Conservation (phyloP, 1,284 basidiomycete genomes). For the Pholiota adiposa region DNA sequence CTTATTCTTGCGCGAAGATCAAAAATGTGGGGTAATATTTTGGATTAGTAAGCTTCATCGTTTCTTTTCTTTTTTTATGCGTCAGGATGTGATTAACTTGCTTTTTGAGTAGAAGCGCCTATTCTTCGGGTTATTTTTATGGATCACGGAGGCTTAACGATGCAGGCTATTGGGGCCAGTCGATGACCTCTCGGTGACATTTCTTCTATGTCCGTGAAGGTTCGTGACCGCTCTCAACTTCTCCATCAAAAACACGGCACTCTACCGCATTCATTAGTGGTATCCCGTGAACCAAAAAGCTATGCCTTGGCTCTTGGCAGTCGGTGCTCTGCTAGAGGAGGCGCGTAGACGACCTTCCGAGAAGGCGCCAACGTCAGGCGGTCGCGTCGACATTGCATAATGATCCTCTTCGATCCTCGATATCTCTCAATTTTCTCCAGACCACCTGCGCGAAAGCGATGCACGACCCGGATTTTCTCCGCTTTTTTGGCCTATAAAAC, state of each 20-base stretch:
- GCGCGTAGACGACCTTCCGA: neutral
- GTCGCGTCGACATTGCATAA: neutral
- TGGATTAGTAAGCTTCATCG: neutral
- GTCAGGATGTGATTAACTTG: neutral
- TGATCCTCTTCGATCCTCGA: neutral
- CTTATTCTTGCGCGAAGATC: neutral
- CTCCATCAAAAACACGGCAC: neutral
- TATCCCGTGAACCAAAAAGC: neutral
- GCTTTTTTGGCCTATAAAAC: constrained; percentile 13
- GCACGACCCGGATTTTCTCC: neutral
- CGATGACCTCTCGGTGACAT: neutral
- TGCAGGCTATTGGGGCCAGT: neutral
- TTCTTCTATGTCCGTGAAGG: neutral
- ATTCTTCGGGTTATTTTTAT: constrained; percentile 14
- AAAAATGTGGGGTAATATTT: neutral
- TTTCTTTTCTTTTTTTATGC: neutral
- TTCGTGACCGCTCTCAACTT: neutral
- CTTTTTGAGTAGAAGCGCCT: constrained; percentile 1
- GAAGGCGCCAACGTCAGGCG: neutral
- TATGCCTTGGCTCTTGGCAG: neutral
- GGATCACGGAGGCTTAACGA: constrained; percentile 3
- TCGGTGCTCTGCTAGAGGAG: too few species aligned
- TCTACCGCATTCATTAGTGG: neutral
- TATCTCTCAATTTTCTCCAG: neutral
- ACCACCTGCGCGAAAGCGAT: neutral